Conservation (phyloP, 1,284 basidiomycete species). For the Stereum hirsutum region DNA sequence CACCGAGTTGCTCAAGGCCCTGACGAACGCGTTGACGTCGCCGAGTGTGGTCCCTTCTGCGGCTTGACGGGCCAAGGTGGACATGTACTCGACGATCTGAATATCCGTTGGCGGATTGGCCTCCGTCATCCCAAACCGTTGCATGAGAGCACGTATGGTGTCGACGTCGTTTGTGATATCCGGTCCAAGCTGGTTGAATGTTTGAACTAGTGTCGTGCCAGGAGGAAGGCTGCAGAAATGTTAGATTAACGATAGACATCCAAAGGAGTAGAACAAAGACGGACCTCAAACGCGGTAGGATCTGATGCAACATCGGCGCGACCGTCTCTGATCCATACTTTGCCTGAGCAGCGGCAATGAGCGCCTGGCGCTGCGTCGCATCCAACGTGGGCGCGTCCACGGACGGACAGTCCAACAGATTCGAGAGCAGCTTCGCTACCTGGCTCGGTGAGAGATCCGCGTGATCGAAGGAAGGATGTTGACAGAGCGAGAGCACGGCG, state of each 20-base stretch:
- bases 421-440: constrained; percentile 69
- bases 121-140: constrained; percentile 65
- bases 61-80: constrained; percentile 54
- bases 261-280: constrained; percentile 13
- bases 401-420: constrained; percentile 63
- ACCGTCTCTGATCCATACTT: constrained; percentile 61
- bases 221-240: constrained; percentile 46
- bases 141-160: constrained; percentile 55
- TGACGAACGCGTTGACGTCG: constrained; percentile 72
- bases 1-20: constrained; percentile 60
- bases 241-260: constrained; percentile 2
- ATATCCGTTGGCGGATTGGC: constrained; percentile 57
- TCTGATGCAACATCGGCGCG: constrained; percentile 41
- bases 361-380: constrained; percentile 56
- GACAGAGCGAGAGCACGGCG: constrained; percentile 61
- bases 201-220: constrained; percentile 61
- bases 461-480: constrained; percentile 71
- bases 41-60: constrained; percentile 62
- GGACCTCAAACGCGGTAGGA: constrained; percentile 59
- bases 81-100: constrained; percentile 62
- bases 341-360: constrained; percentile 63
- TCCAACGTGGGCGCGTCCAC: constrained; percentile 62
- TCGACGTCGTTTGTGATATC: constrained; percentile 71
- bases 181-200: constrained; percentile 64
- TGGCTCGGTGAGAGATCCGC: constrained; percentile 69